Evolutionary conservation across 305 asterid species (phyloP), one percentile per base, ranked within the genome.

Genomic region (Fraxinus baroniana): DNA sequence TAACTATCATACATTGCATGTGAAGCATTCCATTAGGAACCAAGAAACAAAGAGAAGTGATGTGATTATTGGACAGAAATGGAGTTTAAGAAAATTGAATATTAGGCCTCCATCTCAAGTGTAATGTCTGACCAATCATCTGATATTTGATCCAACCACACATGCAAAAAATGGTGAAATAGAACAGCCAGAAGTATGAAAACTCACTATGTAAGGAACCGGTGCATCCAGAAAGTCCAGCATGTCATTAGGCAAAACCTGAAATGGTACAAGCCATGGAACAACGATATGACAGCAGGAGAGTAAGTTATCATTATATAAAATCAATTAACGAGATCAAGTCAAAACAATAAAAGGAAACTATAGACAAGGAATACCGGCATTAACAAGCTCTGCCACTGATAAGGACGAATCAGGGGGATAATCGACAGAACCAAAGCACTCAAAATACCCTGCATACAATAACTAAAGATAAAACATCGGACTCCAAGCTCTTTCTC

Each of bases 231-330:
- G 86, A 91, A 97, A 97, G 80, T 97, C 99, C 86, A 95, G 90
- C 98, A 97, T 97, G 89, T 95, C 99, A 88, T 95, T 93, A 4
- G 98, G 98, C 90, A 97, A 89, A 88, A 97, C 94, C 99, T 97
- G 94, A 79, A 85, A 87, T 64, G 77, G 49, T 76, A 36, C 76
- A 71, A 12, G 71, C 80, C 49, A 85, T 79, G 37, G 55, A 77
- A 77, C 66, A 32, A 30, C 15, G 5, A 82, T 33, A 72, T 78
- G 41, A 66, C 36, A 46, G 41, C 44, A 64, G 64, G 78, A 76
- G 72, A 78, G 78, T 35, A 79, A 79, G 75, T 66, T 55, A n/a
- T 41, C 75, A 20, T 72, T 66, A 84, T 46, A 73, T 30, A 9
- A 20, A 62, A 66, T 71, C 37, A 32, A 18, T 28, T 5, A 82